These are phyloP conservation scores for Deuterostichococcus epilithicus DNA, from an alignment of 139 green algal species.

Conservation along the genomic window DNA sequence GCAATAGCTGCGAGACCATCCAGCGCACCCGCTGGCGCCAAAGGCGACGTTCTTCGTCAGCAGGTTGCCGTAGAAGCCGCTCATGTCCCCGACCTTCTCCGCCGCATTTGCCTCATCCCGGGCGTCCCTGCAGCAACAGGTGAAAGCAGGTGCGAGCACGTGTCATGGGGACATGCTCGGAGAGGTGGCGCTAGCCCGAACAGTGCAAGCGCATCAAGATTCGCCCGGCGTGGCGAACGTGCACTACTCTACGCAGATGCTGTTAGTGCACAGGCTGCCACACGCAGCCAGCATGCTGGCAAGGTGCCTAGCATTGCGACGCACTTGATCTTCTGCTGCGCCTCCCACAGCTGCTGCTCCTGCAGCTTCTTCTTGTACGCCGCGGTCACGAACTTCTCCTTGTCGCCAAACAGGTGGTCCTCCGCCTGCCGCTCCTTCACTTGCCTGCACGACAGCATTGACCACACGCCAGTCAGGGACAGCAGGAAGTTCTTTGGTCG, in stretches of 20 bases:
- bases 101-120: conserved; percentile 62
- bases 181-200: no score
- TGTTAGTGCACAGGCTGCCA: no score
- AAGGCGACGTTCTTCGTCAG: conserved; percentile 74
- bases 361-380: conserved; percentile 94
- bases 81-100: conserved; percentile 77
- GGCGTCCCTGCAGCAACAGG: conserved; percentile 43
- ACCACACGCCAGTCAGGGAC: background rate
- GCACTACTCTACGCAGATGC: no score
- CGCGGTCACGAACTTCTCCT: conserved; percentile 92
- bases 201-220: no score
- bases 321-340: conserved; percentile 50
- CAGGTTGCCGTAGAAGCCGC: conserved; percentile 88
- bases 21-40: conserved; percentile 21
- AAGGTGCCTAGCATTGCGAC: no score
- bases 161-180: no score
- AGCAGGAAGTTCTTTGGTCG: background rate
- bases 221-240: background rate
- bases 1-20: no score
- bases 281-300: no score
- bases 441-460: conserved; percentile 30
- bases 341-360: conserved; percentile 75
- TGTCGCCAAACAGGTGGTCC: conserved; percentile 87
- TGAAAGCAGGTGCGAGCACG: background rate
- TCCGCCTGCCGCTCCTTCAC: conserved; percentile 74